Base-by-base conservation (phyloP, 345 rosid species). In the Eucalyptus pauciflora region DNA sequence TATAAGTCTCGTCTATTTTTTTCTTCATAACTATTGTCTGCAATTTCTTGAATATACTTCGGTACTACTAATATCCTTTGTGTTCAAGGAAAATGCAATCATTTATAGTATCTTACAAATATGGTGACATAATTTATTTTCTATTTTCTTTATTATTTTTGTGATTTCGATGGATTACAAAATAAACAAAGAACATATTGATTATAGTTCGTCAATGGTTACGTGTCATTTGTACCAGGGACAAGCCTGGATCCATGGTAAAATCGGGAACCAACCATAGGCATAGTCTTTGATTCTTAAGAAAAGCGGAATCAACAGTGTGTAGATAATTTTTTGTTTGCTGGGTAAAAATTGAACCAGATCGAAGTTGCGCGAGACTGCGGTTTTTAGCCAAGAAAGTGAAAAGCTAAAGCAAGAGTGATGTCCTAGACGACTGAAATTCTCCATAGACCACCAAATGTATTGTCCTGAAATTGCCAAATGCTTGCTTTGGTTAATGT, bases 1-100 rank as follows among this genome's bases (percentile, higher is more conserved):
- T n/a, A 64, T 14, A 64, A n/a, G 76, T 64, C 37, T n/a, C 10
- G 0, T 64, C 7, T 6, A 29, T n/a, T n/a, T 13, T 64, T 64
- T n/a, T 64, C 8, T 29, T 14, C 3, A 0, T 0, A 64, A 64
- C 0, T 14, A 3, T 3, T 7, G 0, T 7, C 1, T 14, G 0
- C 76, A 1, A 14, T n/a, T n/a, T 64, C 20, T 16, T n/a, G 37
- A 64, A 64, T 7, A 64, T 13, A n/a, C 37, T n/a, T 13, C 1
- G 0, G 1, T 14, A 64, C 0, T 14, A 4, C 76, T 64, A 14
- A 64, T n/a, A n/a, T 14, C n/a, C 10, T 14, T 0, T 0, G 69
- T 62, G 15, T 62, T 62, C 31, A 3, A 12, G 7, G 69, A 29
- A 62, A 27, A 62, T 6, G 31, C 0, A 7, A 12, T 29, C 4